A percentile compares a stretch with the other conserved stretches of the same genome.
Conservation (phyloP, 1,284 basidiomycete genomes). For the Melampsora medusae region DNA sequence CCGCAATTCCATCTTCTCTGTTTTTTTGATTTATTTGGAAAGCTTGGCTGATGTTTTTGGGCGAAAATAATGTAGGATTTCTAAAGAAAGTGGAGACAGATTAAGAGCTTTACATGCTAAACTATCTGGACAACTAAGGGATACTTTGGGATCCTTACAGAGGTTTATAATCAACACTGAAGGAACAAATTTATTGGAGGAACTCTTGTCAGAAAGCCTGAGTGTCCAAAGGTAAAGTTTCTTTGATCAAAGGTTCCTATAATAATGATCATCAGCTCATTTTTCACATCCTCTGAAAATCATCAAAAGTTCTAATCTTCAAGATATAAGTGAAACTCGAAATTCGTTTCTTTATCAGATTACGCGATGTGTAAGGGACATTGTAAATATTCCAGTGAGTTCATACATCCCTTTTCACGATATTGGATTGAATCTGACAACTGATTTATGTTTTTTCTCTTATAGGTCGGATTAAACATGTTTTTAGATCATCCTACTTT, state of each 20-base stretch:
- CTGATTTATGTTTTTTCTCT: neutral
- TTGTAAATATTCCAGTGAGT: neutral
- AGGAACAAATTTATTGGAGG: neutral
- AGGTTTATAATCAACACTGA: neutral
- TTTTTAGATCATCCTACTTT: conserved; percentile 3
- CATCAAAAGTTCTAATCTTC: neutral
- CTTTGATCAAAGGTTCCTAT: neutral
- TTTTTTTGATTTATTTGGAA: neutral
- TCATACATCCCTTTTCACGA: neutral
- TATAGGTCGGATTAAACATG: neutral
- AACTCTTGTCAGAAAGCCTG: neutral
- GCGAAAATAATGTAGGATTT: neutral
- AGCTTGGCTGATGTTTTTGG: neutral
- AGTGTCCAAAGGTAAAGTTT: neutral
- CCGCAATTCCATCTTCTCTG: neutral
- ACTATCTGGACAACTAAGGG: neutral
- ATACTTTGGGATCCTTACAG: neutral
- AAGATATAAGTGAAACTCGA: neutral
- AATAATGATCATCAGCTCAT: neutral
- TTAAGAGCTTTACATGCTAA: neutral
- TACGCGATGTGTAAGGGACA: neutral
- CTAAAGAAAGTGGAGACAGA: neutral
- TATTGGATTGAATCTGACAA: neutral
- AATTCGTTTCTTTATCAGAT: neutral
- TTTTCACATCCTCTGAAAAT: neutral